Evolutionary conservation across 2,329 filamentous ascomycete genomes (phyloP).

Genomic region (Zymoseptoria ardabiliae): DNA sequence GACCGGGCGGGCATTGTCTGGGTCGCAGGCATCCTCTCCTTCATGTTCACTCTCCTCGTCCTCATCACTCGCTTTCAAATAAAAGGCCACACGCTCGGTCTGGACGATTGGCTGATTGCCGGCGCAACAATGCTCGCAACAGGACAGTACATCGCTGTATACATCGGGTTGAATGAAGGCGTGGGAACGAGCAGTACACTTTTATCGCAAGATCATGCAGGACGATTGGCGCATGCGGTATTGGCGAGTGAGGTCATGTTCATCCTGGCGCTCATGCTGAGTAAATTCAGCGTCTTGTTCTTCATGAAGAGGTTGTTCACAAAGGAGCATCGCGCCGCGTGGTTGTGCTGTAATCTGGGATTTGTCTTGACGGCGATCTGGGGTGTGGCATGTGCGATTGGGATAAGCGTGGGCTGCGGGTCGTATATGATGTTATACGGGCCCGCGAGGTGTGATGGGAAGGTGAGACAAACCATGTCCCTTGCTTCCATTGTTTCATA

Average conservation of each 20-base stretch:
- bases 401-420: constrained; percentile 15
- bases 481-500: not conserved
- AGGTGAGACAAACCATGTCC: constrained; percentile 9
- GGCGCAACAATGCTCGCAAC: constrained; percentile 16
- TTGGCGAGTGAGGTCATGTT: constrained; percentile 24
- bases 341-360: constrained; percentile 12
- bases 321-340: constrained; percentile 17
- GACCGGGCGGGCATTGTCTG: constrained; percentile 17
- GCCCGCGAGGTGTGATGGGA: constrained; percentile 11
- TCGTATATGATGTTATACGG: constrained; percentile 10
- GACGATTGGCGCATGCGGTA: constrained; percentile 13
- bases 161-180: constrained; percentile 15
- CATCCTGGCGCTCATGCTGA: constrained; percentile 19
- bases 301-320: constrained; percentile 28
- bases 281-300: constrained; percentile 26
- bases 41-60: constrained; percentile 22
- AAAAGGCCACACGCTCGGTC: constrained; percentile 22
- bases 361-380: constrained; percentile 18
- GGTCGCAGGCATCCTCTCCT: constrained; percentile 23
- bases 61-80: constrained; percentile 21
- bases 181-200: constrained; percentile 14
- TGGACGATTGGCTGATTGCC: constrained; percentile 24
- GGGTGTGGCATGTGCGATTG: constrained; percentile 21
- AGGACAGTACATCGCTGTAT: constrained; percentile 19
- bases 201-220: constrained; percentile 6